A percentile compares a stretch with the other conserved stretches of the same genome.
phyloP scores from a whole-genome alignment of 768 basidiomycete genomes.

The Mrakia gelida region DNA sequence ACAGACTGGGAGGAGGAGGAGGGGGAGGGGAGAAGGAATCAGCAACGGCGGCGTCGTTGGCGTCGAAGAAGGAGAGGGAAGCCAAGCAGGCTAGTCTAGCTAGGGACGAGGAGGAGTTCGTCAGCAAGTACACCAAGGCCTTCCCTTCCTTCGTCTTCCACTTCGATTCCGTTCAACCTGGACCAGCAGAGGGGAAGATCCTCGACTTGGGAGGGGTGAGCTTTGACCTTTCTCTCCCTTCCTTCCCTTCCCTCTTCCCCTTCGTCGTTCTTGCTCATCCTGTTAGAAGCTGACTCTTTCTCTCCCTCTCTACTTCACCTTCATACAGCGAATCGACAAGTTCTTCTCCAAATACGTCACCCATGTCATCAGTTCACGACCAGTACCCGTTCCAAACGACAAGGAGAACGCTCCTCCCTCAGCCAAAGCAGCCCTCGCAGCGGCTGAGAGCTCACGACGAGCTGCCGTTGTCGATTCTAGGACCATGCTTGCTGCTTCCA shows the following conservation, averaged over 20 bases:
- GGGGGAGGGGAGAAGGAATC: neutral
- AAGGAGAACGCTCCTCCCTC: slow-evolving; percentile 29
- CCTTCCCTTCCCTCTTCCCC: neutral
- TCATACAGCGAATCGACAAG: slow-evolving; percentile 65
- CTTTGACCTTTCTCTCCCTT: slow-evolving; percentile 35
- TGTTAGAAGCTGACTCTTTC: neutral
- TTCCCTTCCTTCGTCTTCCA: slow-evolving; percentile 83
- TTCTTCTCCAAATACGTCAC: slow-evolving; percentile 85
- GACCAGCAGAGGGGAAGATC: slow-evolving; percentile 57
- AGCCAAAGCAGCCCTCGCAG: neutral
- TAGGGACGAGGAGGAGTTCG: slow-evolving; percentile 60
- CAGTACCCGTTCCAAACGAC: slow-evolving; percentile 36
- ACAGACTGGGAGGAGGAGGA: neutral
- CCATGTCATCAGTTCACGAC: slow-evolving; percentile 65
- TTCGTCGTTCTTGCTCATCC: neutral
- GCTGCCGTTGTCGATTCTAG: neutral
- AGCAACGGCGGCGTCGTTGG: slow-evolving; percentile 8
- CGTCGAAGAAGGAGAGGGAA: slow-evolving; percentile 28
- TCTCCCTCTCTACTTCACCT: neutral
- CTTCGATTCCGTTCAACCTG: slow-evolving; percentile 62
- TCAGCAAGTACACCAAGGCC: slow-evolving; percentile 73
- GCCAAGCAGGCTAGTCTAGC: slow-evolving; percentile 26
- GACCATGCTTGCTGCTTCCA: neutral
- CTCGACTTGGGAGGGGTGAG: slow-evolving; percentile 71
- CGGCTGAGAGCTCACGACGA: neutral